phyloP scores from a whole-genome alignment of 2,329 filamentous ascomycete species.

The Venturia asperata region DNA sequence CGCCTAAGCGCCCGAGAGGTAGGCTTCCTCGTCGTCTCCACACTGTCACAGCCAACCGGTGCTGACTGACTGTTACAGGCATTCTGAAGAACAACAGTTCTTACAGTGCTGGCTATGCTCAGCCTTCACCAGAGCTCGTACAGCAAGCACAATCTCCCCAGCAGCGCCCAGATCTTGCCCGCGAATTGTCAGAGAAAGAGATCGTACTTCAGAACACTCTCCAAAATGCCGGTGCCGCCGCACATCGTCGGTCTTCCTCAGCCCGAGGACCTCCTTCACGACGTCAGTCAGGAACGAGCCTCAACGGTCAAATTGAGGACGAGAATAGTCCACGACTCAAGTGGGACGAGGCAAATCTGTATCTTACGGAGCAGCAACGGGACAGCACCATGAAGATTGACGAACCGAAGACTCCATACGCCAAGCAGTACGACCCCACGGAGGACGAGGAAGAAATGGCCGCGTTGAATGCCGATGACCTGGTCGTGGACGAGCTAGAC shows the following conservation, averaged over 20 bases:
- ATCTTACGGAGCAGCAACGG: slow-evolving; percentile 92
- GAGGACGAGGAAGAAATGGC: slow-evolving; percentile 73
- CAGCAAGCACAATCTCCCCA: slow-evolving; percentile 20
- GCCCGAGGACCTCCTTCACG: slow-evolving; percentile 62
- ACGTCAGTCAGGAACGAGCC: slow-evolving; percentile 55
- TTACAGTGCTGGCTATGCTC: slow-evolving; percentile 45
- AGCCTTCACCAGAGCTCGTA: slow-evolving; percentile 22
- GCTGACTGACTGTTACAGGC: slow-evolving; percentile 46
- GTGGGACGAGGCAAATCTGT: slow-evolving; percentile 98
- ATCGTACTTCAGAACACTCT: slow-evolving; percentile 91
- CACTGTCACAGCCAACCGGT: not conserved
- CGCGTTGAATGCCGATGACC: slow-evolving; percentile 60
- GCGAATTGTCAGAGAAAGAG: slow-evolving; percentile 67
- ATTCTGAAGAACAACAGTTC: slow-evolving; percentile 84
- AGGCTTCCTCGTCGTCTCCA: not conserved
- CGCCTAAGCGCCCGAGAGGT: slow-evolving; percentile 19
- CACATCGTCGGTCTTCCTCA: slow-evolving; percentile 75
- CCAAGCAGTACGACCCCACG: slow-evolving; percentile 79
- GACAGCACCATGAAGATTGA: slow-evolving; percentile 97
- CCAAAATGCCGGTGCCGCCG: slow-evolving; percentile 75
- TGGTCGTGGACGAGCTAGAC: slow-evolving; percentile 63
- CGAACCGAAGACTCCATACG: slow-evolving; percentile 96
- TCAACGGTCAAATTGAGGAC: slow-evolving; percentile 45
- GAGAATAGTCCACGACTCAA: slow-evolving; percentile 71
- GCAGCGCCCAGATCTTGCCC: slow-evolving; percentile 36